Evolutionary conservation across 331 rosid species (phyloP).

Genomic region (Acacia pycnantha): DNA sequence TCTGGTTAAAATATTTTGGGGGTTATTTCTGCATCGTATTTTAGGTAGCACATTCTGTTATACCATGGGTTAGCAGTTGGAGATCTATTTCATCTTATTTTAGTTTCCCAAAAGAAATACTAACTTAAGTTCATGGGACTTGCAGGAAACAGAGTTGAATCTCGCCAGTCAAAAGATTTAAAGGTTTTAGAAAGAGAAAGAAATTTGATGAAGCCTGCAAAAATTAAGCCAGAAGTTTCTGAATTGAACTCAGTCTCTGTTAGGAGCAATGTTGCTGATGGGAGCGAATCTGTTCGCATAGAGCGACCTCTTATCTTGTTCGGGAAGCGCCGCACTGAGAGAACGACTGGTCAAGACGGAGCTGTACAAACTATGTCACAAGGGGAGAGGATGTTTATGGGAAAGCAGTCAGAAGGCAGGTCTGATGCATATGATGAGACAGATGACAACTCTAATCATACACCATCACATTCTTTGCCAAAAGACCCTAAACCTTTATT

Average conservation of each 20-base stretch:
- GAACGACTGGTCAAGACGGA: constrained; percentile 38
- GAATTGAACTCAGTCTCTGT: constrained; percentile 42
- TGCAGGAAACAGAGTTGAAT: constrained; percentile 50
- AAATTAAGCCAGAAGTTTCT: constrained; percentile 55
- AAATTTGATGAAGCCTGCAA: constrained; percentile 72
- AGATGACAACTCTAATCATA: constrained; percentile 46
- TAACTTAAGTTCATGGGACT: constrained; percentile 26
- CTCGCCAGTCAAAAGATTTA: constrained; percentile 52
- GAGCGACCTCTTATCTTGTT: constrained; percentile 39
- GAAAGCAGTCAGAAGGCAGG: constrained; percentile 62
- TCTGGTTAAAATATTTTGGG: neutral
- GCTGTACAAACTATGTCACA: constrained; percentile 36
- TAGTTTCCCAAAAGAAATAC: neutral
- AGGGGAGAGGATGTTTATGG: constrained; percentile 45
- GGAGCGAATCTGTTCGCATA: constrained; percentile 37
- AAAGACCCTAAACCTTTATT: constrained; percentile 78
- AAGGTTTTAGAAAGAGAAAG: constrained; percentile 71
- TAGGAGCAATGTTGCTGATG: constrained; percentile 54
- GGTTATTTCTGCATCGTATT: neutral
- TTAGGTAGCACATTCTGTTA: constrained; percentile 11
- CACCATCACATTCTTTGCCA: constrained; percentile 57
- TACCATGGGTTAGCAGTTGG: neutral
- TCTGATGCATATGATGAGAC: constrained; percentile 45
- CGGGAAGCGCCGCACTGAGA: constrained; percentile 49
- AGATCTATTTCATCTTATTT: constrained; percentile 13